Evolutionary conservation across 768 basidiomycete species (phyloP), one percentile per base, ranked within the genome.

Genomic region (Trametes punicea): DNA sequence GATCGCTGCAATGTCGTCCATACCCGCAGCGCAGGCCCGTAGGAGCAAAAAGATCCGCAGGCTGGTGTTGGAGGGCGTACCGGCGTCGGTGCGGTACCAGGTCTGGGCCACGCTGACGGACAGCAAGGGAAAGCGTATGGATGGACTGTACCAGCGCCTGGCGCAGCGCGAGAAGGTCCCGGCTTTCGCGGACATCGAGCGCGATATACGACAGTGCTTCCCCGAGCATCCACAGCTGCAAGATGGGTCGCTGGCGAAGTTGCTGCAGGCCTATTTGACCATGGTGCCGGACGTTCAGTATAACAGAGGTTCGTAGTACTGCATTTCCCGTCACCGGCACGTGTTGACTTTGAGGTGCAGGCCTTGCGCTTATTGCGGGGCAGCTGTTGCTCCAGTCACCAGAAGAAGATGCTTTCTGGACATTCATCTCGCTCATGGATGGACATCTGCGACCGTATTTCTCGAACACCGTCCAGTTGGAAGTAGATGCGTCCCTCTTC

Each of bases 361-460:
- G 86, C 4, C 71, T 93, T 34, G 81, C 85, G 6, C 74, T 81
- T 10, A 84, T 92, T 49, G 81, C 84, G 20, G 88, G 88, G 2
- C 84, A 90, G 59, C 71, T 93, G 42, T 71, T 93, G 0, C 70
- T 87, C 8, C 82, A 88, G 44, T 81, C 88, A 0, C 91, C 90
- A 0, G 90, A 93, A 60, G 91, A 93, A 67, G 91, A 93, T 61
- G 90, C 88, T 0, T 93, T 93, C 68, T 93, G 90, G 90, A 92
- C 88, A 18, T 92, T 93, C 66, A 78, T 89, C 1, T 90, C 89
- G 2, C 72, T 93, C 60, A 93, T 93, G 90, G 89, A 93, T 62
- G 79, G 81, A 1, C 84, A 91, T 61, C 74, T 92, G n/a, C 85
- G 90, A 1, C 75, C 84, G 0, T 91, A 91, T 68, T 93, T 90